Evolutionary conservation across 805 yeast genomes (phyloP), one percentile per base, ranked within the genome.

Genomic region (Deakozyma indianensis): DNA sequence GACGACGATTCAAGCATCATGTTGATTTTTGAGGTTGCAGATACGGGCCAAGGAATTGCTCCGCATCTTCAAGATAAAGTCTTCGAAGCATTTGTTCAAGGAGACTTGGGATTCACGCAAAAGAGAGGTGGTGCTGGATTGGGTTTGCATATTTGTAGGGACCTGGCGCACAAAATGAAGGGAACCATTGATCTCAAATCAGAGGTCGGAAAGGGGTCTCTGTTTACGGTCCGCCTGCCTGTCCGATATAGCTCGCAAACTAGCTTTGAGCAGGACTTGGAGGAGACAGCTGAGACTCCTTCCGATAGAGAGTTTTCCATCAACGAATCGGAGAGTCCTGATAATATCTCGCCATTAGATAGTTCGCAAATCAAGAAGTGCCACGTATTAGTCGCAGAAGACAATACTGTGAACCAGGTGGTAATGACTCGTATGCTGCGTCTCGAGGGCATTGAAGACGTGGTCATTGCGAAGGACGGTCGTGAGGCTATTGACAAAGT

Each of bases 81-180:
- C 1, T 90, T 90, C 61, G 96, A 92, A 56, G 96, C 97, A 1
- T 90, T 90, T 66, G 88, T 88, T 18, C 98, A 90, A 65, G 98
- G 97, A 44, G 97, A 90, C 57, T 95, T 87, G 61, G 86, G 95
- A 0, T 68, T 86, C 23, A 83, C 95, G 3, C 71, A 95, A 57
- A 84, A 88, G 47, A 80, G 83, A 57, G 96, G 96, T 47, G 98
- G 98, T 53, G 92, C 96, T 0, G 98, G 97, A 1, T 68, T 90
- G 42, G 98, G 98, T 1, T 71, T 90, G 41, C 73, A 80, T 1
- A 90, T 90, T 56, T 92, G 96, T 63, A 71, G 85, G 48, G 96
- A 90, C 62, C 73, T 92, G 49, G 95, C 96, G 0, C 74, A 73
- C 27, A 76, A 88, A 77, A 90, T 90, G 97, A 73, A 78, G 47